These are phyloP conservation scores for Candida insectorum DNA, from an alignment of 805 yeast genomes.

Conservation along the genomic window DNA sequence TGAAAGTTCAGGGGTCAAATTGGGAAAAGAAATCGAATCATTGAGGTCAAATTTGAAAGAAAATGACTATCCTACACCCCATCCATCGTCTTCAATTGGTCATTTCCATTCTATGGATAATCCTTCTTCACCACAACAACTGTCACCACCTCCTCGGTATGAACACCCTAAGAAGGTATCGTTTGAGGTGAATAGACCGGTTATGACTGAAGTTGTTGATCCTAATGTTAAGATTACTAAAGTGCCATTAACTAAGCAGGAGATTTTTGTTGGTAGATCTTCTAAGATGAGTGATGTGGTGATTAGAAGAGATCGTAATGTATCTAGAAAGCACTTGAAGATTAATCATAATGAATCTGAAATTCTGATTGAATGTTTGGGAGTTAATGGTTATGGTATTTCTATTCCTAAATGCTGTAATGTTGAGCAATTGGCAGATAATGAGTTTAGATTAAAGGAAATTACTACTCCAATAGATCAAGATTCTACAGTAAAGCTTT, in stretches of 20 bases:
- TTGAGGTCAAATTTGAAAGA: too few relatives aligned
- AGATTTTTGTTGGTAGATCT: constrained; percentile 63
- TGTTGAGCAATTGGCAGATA: constrained; percentile 18
- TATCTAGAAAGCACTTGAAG: constrained; percentile 66
- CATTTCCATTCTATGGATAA: constrained; percentile 23
- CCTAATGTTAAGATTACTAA: constrained; percentile 31
- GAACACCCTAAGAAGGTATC: constrained; percentile 10
- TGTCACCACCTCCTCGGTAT: too few relatives aligned
- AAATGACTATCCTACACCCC: constrained; percentile 58
- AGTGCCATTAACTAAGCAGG: constrained; percentile 35
- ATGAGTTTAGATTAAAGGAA: constrained; percentile 18
- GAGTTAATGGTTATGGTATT: constrained; percentile 76
- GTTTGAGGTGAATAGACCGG: constrained; percentile 12
- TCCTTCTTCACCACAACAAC: neutral
- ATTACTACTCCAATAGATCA: constrained; percentile 8
- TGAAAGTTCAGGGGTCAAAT: too few relatives aligned
- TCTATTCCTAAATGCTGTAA: constrained; percentile 52
- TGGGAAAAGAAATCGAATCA: too few relatives aligned
- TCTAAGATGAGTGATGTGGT: constrained; percentile 54
- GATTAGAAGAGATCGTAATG: constrained; percentile 49
- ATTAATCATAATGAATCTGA: constrained; percentile 39
- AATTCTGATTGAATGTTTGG: constrained; percentile 64
- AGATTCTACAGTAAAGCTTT: constrained; percentile 3
- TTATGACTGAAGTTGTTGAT: constrained; percentile 8
- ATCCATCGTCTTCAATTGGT: constrained; percentile 53